Conservation (phyloP, 345 rosid species). For the Cardiospermum halicacabum region DNA sequence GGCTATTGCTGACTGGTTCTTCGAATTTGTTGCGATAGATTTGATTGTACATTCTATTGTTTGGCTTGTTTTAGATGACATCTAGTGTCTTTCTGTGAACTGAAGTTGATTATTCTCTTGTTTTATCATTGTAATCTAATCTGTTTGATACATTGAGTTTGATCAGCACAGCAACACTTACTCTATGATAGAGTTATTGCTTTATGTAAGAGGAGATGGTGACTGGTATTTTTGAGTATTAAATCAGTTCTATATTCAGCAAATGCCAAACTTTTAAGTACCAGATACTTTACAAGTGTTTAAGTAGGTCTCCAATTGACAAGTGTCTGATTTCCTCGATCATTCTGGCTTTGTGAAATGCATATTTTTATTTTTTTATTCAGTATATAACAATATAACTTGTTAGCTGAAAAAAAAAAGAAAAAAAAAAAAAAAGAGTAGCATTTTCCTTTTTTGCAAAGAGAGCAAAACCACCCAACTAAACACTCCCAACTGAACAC, state of each 20-base stretch:
- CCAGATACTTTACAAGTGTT: no score
- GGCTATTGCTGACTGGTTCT: neutral
- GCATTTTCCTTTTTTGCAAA: slow-evolving; percentile 14
- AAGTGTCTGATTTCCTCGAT: no score
- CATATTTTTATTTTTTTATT: slow-evolving; percentile 9
- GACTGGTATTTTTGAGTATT: neutral
- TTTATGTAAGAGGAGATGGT: neutral
- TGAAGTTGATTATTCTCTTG: neutral
- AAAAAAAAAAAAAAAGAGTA: neutral
- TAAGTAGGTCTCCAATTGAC: no score
- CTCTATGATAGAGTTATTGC: neutral
- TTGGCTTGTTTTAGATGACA: neutral
- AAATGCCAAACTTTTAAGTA: no score
- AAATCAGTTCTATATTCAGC: neutral
- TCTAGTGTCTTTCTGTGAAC: neutral
- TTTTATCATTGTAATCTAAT: slow-evolving; percentile 5
- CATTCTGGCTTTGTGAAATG: slow-evolving; percentile 15
- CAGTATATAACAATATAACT: slow-evolving; percentile 10
- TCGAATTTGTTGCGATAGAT: neutral
- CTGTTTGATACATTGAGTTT: neutral
- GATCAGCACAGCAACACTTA: neutral
- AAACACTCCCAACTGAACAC: no score
- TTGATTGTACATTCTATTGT: slow-evolving; percentile 1
- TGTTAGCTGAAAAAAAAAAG: no score
- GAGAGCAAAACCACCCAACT: slow-evolving; percentile 10